Evolutionary conservation across 371 early-diverging fungal genomes (phyloP).

Genomic region (Mucor racemosus): DNA sequence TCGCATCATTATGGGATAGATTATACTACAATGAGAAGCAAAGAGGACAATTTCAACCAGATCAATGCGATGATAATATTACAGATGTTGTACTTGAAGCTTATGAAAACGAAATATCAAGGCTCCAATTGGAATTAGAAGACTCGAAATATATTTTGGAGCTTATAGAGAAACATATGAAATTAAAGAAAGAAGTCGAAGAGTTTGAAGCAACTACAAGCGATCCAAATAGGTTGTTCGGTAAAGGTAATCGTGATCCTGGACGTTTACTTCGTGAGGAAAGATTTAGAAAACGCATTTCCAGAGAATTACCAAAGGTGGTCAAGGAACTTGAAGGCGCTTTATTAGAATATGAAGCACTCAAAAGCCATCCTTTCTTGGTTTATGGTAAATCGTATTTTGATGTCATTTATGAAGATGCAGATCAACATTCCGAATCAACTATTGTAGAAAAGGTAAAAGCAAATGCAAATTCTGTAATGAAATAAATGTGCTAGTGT

Average conservation of each 20-base stretch:
- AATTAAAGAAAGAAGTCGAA: conserved; percentile 41
- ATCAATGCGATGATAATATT: conserved; percentile 16
- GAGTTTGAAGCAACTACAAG: conserved; percentile 52
- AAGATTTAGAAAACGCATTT: conserved; percentile 49
- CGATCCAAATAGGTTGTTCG: conserved; percentile 51
- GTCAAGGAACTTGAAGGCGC: conserved; percentile 44
- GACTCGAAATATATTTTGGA: conserved; percentile 50
- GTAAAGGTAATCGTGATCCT: conserved; percentile 53
- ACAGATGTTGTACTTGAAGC: conserved; percentile 32
- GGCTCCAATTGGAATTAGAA: conserved; percentile 37
- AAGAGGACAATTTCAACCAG: conserved; percentile 35
- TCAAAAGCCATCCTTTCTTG: conserved; percentile 38
- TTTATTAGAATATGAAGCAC: conserved; percentile 41
- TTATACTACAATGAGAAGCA: conserved; percentile 43
- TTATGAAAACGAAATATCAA: conserved; percentile 44
- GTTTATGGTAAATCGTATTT: conserved; percentile 48
- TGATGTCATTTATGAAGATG: conserved; percentile 26
- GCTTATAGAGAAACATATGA: conserved; percentile 44
- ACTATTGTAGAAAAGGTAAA: not conserved
- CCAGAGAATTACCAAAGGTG: conserved; percentile 50
- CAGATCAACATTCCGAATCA: not conserved
- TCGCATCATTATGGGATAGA: conserved; percentile 43
- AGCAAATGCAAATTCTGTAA: not conserved
- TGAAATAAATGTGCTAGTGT: not conserved
- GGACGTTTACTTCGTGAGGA: conserved; percentile 53